Conservation (phyloP, 257 asterid species). For the Penstemon newberryi region DNA sequence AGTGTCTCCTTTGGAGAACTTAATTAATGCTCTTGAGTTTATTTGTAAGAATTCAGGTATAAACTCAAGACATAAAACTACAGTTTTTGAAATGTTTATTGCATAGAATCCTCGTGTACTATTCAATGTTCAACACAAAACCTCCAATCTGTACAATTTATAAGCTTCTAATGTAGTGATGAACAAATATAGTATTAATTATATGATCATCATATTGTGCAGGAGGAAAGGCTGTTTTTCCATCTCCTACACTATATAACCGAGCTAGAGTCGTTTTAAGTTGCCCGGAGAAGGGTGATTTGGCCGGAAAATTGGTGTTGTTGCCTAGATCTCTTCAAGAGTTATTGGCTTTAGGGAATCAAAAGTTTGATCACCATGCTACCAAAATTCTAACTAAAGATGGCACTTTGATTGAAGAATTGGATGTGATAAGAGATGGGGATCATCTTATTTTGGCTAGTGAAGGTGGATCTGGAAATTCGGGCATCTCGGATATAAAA, state of each 20-base stretch:
- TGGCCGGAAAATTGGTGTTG: constrained; percentile 40
- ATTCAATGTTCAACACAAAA: background rate
- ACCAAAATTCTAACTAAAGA: constrained; percentile 48
- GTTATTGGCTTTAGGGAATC: constrained; percentile 55
- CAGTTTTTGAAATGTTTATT: too few relatives aligned
- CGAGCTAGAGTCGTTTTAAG: constrained; percentile 52
- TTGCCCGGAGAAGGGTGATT: constrained; percentile 46
- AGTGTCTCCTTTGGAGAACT: background rate
- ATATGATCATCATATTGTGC: constrained; percentile 19
- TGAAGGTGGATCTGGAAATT: constrained; percentile 22
- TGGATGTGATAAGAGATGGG: constrained; percentile 62
- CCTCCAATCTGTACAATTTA: background rate
- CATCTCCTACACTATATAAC: constrained; percentile 32
- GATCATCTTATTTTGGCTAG: constrained; percentile 63
- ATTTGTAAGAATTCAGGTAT: too few relatives aligned
- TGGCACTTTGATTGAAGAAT: constrained; percentile 63
- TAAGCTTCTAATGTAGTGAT: background rate
- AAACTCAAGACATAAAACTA: too few relatives aligned
- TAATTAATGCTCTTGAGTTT: background rate
- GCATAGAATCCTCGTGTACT: too few relatives aligned
- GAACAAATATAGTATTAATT: background rate
- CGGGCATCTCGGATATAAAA: background rate
- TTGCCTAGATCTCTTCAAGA: constrained; percentile 58
- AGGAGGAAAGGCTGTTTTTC: constrained; percentile 31
- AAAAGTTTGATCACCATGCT: constrained; percentile 51